phyloP scores from a whole-genome alignment of 371 early-diverging fungal genomes.

The Apophysomyces elegans region DNA sequence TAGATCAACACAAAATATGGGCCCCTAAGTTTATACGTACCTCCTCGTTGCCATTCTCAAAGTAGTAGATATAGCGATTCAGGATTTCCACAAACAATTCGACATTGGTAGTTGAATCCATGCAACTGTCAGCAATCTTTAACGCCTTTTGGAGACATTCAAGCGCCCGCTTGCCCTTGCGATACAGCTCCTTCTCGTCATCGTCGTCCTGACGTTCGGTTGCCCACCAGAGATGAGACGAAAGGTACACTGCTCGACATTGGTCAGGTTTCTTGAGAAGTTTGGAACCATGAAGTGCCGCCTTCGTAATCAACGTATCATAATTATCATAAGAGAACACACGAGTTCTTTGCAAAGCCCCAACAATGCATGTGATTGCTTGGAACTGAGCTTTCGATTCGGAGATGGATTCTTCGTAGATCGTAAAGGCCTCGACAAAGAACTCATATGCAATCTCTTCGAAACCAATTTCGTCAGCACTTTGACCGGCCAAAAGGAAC shows the following conservation, averaged over 20 bases:
- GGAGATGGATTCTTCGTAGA: constrained; percentile 91
- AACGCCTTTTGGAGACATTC: constrained; percentile 91
- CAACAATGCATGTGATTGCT: constrained; percentile 83
- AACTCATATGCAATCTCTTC: constrained; percentile 93
- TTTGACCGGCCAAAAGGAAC: constrained; percentile 81
- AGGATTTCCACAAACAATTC: constrained; percentile 92
- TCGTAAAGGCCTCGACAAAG: constrained; percentile 90
- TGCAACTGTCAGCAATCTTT: constrained; percentile 91
- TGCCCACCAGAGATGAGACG: constrained; percentile 92
- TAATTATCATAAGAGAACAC: constrained; percentile 87
- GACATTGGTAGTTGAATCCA: constrained; percentile 84
- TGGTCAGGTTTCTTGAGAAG: constrained; percentile 93
- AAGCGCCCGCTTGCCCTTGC: constrained; percentile 83
- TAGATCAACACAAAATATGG: neutral
- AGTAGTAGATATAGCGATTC: constrained; percentile 89
- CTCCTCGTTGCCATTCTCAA: constrained; percentile 80
- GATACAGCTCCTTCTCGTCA: constrained; percentile 50
- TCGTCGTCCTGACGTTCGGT: constrained; percentile 48
- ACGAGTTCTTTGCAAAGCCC: constrained; percentile 75
- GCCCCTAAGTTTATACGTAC: constrained; percentile 30
- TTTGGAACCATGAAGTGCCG: constrained; percentile 83
- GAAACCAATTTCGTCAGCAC: constrained; percentile 79
- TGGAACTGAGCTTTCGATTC: constrained; percentile 88
- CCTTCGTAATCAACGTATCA: constrained; percentile 88
- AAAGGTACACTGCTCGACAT: constrained; percentile 79